phyloP scores from a whole-genome alignment of 1,284 basidiomycete genomes.

The Cryptococcus hybrid region DNA sequence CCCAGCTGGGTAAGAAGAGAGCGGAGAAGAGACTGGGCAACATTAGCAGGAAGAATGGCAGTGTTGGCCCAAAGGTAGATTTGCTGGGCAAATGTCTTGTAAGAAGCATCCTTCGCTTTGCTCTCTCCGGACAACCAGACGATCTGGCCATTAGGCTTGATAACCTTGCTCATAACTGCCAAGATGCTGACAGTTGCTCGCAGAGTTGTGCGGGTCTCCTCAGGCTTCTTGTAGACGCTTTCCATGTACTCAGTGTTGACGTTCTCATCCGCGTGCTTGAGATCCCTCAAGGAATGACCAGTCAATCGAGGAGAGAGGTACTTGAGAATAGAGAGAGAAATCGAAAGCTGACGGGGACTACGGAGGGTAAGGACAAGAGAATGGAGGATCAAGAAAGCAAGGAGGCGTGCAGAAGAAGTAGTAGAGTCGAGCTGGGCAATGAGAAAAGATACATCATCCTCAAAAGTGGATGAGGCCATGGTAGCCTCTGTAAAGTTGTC shows the following conservation, averaged over 20 bases:
- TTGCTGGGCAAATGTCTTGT: constrained; percentile 17
- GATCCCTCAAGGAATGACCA: constrained; percentile 14
- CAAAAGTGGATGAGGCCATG: constrained; percentile 5
- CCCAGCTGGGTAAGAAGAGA: constrained; percentile 67
- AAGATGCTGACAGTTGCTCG: constrained; percentile 34
- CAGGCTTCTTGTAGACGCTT: constrained; percentile 32
- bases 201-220: constrained; percentile 30
- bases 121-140: constrained; percentile 25
- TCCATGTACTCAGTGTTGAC: constrained; percentile 15
- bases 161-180: constrained; percentile 26
- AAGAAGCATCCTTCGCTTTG: constrained; percentile 3
- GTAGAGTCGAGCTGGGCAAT: constrained; percentile 56
- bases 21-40: constrained; percentile 62
- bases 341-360: constrained; percentile 59
- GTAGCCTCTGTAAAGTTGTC: constrained; percentile 9
- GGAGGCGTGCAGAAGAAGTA: constrained; percentile 57
- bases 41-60: constrained; percentile 49
- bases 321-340: constrained; percentile 54
- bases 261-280: constrained; percentile 4
- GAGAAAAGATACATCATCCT: constrained; percentile 63
- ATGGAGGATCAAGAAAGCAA: constrained; percentile 62
- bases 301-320: constrained; percentile 13
- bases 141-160: constrained; percentile 6
- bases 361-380: constrained; percentile 58
- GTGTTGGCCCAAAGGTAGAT: constrained; percentile 65